Evolutionary conservation across 1,284 basidiomycete genomes (phyloP).

Genomic region (Ustilago esculenta): DNA sequence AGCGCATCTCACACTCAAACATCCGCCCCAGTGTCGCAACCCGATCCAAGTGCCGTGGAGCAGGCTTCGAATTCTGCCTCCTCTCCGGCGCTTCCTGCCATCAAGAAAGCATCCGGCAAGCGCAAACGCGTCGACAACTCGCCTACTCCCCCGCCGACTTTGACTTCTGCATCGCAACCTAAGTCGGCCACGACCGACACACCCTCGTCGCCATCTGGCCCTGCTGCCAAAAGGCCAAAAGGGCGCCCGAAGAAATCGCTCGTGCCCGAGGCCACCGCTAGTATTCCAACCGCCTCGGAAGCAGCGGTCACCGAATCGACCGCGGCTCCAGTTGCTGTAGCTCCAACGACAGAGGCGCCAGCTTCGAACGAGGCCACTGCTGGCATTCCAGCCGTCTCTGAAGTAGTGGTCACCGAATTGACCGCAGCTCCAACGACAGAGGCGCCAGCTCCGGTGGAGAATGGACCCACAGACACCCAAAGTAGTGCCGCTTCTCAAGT

Average conservation of each 20-base stretch:
- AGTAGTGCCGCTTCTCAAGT: neutral
- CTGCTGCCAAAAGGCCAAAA: constrained; percentile 20
- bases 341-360: neutral
- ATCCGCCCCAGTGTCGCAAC: too few species aligned
- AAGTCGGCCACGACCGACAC: neutral
- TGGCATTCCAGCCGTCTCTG: neutral
- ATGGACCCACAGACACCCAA: neutral
- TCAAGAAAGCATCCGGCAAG: constrained; percentile 12
- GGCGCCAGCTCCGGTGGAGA: neutral
- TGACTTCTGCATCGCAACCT: neutral
- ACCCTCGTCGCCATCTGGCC: constrained; percentile 10
- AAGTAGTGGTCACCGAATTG: neutral
- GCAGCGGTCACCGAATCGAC: neutral
- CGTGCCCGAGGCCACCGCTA: neutral
- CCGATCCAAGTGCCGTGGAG: too few species aligned
- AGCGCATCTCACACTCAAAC: too few species aligned
- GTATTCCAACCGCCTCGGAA: neutral
- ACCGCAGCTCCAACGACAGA: neutral
- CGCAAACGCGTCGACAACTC: constrained; percentile 24
- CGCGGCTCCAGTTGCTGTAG: neutral
- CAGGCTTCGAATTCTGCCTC: too few species aligned
- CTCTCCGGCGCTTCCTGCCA: neutral
- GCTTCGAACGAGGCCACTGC: neutral
- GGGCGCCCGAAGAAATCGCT: constrained; percentile 1
- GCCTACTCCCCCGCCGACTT: constrained; percentile 10